Conservation (phyloP, 2,329 filamentous ascomycete genomes). For the Endothia cerciana region DNA sequence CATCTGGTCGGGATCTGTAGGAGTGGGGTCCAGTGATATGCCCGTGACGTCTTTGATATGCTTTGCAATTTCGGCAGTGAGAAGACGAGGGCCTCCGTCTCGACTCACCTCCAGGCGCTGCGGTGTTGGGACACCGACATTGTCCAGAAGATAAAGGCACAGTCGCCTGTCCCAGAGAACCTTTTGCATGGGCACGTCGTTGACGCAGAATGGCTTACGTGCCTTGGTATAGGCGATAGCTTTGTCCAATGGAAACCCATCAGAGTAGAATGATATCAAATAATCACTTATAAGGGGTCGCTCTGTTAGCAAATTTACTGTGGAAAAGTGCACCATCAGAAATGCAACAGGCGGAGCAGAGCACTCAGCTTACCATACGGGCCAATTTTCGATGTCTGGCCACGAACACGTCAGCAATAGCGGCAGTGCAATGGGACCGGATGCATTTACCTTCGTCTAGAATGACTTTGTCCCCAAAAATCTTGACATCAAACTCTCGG, state of each 20-base stretch:
- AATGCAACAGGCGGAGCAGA: too few species aligned
- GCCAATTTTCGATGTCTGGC: conserved; percentile 88
- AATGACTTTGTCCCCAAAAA: conserved; percentile 99
- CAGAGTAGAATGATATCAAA: conserved; percentile 96
- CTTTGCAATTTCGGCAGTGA: conserved; percentile 78
- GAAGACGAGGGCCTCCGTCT: conserved; percentile 82
- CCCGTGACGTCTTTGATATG: conserved; percentile 82
- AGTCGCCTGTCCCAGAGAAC: conserved; percentile 94
- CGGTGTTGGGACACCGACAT: conserved; percentile 87
- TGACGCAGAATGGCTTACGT: conserved; percentile 95
- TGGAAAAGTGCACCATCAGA: neutral
- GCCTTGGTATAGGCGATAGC: conserved; percentile 94
- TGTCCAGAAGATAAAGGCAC: conserved; percentile 85
- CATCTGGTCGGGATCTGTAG: conserved; percentile 65
- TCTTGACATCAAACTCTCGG: conserved; percentile 92
- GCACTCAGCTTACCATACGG: conserved; percentile 68
- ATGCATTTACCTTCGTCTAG: conserved; percentile 74
- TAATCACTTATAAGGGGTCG: conserved; percentile 66
- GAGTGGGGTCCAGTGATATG: conserved; percentile 71
- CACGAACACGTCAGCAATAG: conserved; percentile 28
- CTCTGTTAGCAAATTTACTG: conserved; percentile 32
- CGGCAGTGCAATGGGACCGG: neutral
- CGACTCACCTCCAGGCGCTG: conserved; percentile 87
- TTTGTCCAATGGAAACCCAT: conserved; percentile 95
- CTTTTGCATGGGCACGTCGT: conserved; percentile 96